Conservation (phyloP, 2,329 filamentous ascomycete species). For the Fusarium sp. region DNA sequence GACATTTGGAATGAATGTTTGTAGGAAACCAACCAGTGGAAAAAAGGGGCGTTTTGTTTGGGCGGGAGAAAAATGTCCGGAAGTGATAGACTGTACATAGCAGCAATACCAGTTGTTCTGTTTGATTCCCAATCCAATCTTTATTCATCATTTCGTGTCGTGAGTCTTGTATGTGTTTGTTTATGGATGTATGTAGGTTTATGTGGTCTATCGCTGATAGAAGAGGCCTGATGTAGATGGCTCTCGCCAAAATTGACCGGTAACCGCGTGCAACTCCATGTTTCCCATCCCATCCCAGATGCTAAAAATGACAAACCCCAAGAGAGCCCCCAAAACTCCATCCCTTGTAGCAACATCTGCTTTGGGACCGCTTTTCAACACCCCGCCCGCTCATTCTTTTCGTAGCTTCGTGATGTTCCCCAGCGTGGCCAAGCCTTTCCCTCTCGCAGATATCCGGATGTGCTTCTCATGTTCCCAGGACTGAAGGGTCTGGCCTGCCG, state of each 20-base stretch:
- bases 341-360: not conserved
- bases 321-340: not conserved
- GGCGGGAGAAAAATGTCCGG: constrained; percentile 39
- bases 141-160: not conserved
- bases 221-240: not conserved
- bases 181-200: not conserved
- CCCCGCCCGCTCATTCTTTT: not conserved
- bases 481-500: not conserved
- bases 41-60: constrained; percentile 39
- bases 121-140: constrained; percentile 16
- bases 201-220: not conserved
- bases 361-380: not conserved
- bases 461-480: not conserved
- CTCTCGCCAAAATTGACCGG: not conserved
- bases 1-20: constrained; percentile 13
- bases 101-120: constrained; percentile 38
- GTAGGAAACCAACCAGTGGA: constrained; percentile 15
- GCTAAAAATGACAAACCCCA: not conserved
- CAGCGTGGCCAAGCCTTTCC: not conserved
- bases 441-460: not conserved
- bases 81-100: constrained; percentile 43
- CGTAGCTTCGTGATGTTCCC: not conserved
- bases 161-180: not conserved
- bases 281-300: not conserved
- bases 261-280: not conserved